phyloP scores from a whole-genome alignment of 2,329 filamentous ascomycete genomes.

The Onygenales sp. region DNA sequence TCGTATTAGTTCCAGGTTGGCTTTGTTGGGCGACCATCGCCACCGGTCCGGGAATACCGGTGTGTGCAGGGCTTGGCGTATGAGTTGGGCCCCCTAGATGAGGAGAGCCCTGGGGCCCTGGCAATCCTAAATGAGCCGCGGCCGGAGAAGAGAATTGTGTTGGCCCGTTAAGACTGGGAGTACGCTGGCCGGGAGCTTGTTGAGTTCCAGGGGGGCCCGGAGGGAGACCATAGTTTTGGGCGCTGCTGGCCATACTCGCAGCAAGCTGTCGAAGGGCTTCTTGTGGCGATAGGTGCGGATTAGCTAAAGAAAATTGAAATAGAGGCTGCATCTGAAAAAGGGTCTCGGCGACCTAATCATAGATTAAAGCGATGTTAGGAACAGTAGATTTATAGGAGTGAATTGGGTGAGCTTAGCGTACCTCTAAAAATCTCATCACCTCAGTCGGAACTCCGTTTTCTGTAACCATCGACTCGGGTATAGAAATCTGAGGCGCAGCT shows the following conservation, averaged over 20 bases:
- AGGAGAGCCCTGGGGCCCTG: conserved; percentile 40
- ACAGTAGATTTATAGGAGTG: background rate
- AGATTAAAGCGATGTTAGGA: background rate
- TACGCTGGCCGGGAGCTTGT: conserved; percentile 28
- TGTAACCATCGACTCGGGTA: conserved; percentile 35
- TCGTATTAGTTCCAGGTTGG: conserved; percentile 46
- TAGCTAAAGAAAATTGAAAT: conserved; percentile 47
- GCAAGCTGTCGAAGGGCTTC: conserved; percentile 48
- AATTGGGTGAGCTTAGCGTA: conserved; percentile 24
- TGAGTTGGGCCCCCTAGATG: conserved; percentile 43
- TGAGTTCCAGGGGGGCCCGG: conserved; percentile 13
- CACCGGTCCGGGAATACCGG: conserved; percentile 36
- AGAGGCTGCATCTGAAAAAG: conserved; percentile 55
- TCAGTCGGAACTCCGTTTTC: conserved; percentile 47
- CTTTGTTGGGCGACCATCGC: conserved; percentile 49
- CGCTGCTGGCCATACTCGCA: conserved; percentile 28
- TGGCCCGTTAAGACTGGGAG: conserved; percentile 37
- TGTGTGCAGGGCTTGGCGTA: conserved; percentile 36
- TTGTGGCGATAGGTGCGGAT: conserved; percentile 42
- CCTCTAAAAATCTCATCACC: conserved; percentile 55
- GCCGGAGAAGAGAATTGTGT: conserved; percentile 51
- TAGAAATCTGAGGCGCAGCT: conserved; percentile 32
- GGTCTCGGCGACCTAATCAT: conserved; percentile 50
- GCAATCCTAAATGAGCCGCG: conserved; percentile 43
- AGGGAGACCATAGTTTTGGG: conserved; percentile 21